Conservation (phyloP, 805 yeast species). For the Metschnikowia continentalis region DNA sequence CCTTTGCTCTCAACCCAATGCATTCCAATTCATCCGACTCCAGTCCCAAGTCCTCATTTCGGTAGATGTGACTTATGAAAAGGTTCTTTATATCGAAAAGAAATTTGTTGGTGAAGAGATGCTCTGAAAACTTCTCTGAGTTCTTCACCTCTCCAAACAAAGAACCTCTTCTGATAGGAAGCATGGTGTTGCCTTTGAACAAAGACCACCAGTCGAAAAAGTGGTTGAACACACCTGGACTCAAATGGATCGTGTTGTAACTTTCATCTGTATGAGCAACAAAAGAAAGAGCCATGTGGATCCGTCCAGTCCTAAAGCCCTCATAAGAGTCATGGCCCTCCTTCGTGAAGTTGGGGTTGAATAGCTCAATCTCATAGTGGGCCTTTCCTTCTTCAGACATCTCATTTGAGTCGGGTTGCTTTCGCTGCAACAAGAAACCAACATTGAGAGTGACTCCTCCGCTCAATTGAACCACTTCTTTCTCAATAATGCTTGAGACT, state of each 20-base stretch:
- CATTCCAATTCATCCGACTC: slow-evolving; percentile 44
- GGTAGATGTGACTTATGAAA: slow-evolving; percentile 68
- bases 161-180: slow-evolving; percentile 74
- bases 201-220: slow-evolving; percentile 85
- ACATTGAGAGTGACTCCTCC: slow-evolving; percentile 60
- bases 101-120: slow-evolving; percentile 74
- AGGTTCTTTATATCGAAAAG: slow-evolving; percentile 69
- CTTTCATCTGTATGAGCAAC: slow-evolving; percentile 33
- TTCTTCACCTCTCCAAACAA: slow-evolving; percentile 56
- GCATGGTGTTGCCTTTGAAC: slow-evolving; percentile 71
- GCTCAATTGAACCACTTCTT: slow-evolving; percentile 51
- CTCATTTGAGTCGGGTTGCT: slow-evolving; percentile 19
- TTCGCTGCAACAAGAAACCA: slow-evolving; percentile 56
- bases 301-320: slow-evolving; percentile 37
- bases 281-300: slow-evolving; percentile 40
- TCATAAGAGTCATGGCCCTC: slow-evolving; percentile 37
- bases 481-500: slow-evolving; percentile 31
- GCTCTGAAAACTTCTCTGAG: slow-evolving; percentile 68
- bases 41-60: slow-evolving; percentile 40
- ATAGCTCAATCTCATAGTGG: slow-evolving; percentile 55
- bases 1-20: slow-evolving; percentile 61
- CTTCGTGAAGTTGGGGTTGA: slow-evolving; percentile 50
- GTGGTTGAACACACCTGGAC: slow-evolving; percentile 63
- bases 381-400: slow-evolving; percentile 49
- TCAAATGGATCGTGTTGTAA: slow-evolving; percentile 71